Evolutionary conservation across 192 early-diverging fungal species (phyloP).

Genomic region (Backusella australiensis): DNA sequence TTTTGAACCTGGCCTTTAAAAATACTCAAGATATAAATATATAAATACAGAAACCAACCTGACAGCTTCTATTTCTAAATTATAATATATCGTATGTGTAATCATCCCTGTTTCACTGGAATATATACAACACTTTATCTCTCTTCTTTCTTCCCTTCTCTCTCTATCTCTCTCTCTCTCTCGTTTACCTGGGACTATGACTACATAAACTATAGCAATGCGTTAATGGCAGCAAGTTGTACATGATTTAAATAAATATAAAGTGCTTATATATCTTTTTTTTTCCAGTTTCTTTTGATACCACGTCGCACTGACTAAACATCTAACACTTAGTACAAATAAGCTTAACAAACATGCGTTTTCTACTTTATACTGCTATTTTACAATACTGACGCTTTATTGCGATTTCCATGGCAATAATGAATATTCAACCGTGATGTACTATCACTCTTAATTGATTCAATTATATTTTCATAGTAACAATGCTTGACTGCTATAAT

Average conservation of each 20-base stretch:
- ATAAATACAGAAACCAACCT: background rate
- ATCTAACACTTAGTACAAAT: background rate
- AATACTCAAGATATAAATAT: background rate
- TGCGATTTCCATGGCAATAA: background rate
- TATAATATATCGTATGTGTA: background rate
- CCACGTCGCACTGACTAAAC: background rate
- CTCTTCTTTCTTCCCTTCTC: background rate
- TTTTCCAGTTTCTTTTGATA: background rate
- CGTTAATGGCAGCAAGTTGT: background rate
- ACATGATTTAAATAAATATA: background rate
- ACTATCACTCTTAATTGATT: background rate
- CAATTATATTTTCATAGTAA: background rate
- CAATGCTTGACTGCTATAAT: background rate
- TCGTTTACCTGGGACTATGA: background rate
- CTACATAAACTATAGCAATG: background rate
- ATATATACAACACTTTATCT: background rate
- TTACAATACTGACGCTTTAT: background rate
- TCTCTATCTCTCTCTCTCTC: background rate
- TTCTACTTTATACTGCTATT: background rate
- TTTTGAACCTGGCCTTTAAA: constrained; percentile 7
- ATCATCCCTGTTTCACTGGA: background rate
- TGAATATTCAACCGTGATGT: background rate
- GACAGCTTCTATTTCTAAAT: background rate
- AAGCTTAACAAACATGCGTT: background rate
- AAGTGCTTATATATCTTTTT: background rate